Evolutionary conservation across 225 moss, liverwort and hornwort species (phyloP).

Genomic region (Polytrichum formosum): DNA sequence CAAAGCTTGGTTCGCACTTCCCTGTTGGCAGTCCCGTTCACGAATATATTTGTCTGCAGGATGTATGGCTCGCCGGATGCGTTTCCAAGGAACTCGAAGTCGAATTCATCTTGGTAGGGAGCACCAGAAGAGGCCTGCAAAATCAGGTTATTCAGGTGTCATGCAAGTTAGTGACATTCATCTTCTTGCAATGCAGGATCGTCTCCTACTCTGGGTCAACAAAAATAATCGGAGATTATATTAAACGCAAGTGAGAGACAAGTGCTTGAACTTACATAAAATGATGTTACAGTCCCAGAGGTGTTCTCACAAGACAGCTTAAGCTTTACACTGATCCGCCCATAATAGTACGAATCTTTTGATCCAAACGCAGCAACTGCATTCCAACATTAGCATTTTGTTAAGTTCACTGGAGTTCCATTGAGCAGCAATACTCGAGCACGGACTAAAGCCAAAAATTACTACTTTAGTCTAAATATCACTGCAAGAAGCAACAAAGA

Average conservation of each 20-base stretch:
- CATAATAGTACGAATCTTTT: slow-evolving; percentile 8
- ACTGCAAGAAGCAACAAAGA: neutral
- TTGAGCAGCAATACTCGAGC: too few species aligned
- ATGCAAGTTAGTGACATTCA: too few species aligned
- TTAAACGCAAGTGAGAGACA: too few species aligned
- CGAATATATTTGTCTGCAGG: slow-evolving; percentile 48
- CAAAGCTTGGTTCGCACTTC: slow-evolving; percentile 40
- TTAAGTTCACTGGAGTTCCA: too few species aligned
- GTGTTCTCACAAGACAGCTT: slow-evolving; percentile 41
- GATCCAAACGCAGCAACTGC: slow-evolving; percentile 34
- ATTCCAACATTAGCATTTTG: neutral
- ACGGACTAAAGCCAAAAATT: too few species aligned
- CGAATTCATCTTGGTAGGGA: slow-evolving; percentile 39
- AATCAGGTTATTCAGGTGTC: neutral
- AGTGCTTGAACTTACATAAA: slow-evolving; percentile 28
- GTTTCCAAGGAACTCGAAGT: slow-evolving; percentile 51
- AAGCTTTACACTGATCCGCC: slow-evolving; percentile 29
- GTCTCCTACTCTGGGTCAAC: too few species aligned
- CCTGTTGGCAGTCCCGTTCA: slow-evolving; percentile 26
- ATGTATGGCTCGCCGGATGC: slow-evolving; percentile 24
- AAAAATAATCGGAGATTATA: too few species aligned
- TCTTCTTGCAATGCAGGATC: too few species aligned
- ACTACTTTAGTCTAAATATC: neutral
- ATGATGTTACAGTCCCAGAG: slow-evolving; percentile 43
- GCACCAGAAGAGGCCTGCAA: slow-evolving; percentile 11